Conservation (phyloP, 1,284 basidiomycete species). For the Tetrapyrgos nigripes region DNA sequence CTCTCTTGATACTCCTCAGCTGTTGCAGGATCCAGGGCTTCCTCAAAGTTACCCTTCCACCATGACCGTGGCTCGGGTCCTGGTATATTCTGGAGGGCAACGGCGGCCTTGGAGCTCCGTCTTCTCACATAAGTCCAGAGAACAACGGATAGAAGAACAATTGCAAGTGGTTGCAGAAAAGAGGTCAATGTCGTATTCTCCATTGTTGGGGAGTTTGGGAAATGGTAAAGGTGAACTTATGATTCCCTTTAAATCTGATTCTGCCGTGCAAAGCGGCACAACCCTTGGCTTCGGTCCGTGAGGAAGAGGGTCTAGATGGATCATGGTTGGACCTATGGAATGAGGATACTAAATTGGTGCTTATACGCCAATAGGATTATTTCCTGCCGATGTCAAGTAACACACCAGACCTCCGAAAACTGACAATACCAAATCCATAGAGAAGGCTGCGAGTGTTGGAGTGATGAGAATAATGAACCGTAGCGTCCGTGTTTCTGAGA, state of each 20-base stretch:
- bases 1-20: conserved; percentile 12
- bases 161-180: not conserved
- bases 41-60: conserved; percentile 24
- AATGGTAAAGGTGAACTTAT: too few species aligned
- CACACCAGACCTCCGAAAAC: too few species aligned
- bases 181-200: not conserved
- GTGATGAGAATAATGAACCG: not conserved
- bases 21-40: not conserved
- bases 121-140: not conserved
- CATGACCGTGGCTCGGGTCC: conserved; percentile 36
- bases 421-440: too few species aligned
- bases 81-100: conserved; percentile 37
- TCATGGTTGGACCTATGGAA: too few species aligned
- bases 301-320: too few species aligned
- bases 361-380: too few species aligned
- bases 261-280: too few species aligned
- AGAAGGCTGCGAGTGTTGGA: too few species aligned
- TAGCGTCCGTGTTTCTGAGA: not conserved
- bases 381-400: too few species aligned
- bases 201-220: not conserved
- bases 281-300: too few species aligned
- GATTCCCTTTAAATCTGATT: too few species aligned
- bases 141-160: not conserved
- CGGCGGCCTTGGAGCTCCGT: not conserved
- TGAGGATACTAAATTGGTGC: too few species aligned